Evolutionary conservation across 371 early-diverging fungal genomes (phyloP).

Genomic region (Vairimorpha ceranae): DNA sequence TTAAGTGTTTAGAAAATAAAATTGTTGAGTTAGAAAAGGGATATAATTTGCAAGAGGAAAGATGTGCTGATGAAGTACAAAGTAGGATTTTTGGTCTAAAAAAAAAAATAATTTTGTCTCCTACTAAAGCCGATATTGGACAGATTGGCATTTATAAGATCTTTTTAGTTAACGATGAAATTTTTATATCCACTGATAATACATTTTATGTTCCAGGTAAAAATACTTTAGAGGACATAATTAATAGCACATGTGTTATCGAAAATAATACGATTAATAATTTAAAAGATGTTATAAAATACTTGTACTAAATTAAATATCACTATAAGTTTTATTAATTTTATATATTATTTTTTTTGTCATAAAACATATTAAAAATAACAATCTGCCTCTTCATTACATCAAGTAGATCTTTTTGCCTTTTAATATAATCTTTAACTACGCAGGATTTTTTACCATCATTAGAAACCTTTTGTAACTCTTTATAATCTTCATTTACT

Average conservation of each 20-base stretch:
- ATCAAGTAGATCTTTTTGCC: constrained; percentile 27
- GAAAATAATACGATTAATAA: background rate
- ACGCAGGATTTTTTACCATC: constrained; percentile 20
- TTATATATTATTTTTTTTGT: constrained; percentile 35
- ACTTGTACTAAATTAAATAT: background rate
- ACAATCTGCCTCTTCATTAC: constrained; percentile 32
- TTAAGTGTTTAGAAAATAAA: background rate
- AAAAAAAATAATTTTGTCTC: background rate
- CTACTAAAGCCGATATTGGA: background rate
- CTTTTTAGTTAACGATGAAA: background rate
- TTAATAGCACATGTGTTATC: no score
- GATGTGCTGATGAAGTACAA: background rate
- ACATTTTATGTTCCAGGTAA: background rate
- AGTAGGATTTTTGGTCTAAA: background rate
- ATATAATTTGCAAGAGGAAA: background rate
- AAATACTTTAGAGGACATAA: background rate
- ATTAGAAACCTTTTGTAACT: background rate
- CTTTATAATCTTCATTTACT: constrained; percentile 19
- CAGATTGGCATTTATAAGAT: background rate
- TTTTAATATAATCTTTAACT: constrained; percentile 28
- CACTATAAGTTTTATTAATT: background rate
- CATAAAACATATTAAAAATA: constrained; percentile 43
- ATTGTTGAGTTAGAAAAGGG: background rate
- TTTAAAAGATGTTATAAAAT: background rate
- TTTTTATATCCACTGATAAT: background rate